Conservation (phyloP, 2,329 filamentous ascomycete species). For the Ophiocordyceps camponoti-saundersi region DNA sequence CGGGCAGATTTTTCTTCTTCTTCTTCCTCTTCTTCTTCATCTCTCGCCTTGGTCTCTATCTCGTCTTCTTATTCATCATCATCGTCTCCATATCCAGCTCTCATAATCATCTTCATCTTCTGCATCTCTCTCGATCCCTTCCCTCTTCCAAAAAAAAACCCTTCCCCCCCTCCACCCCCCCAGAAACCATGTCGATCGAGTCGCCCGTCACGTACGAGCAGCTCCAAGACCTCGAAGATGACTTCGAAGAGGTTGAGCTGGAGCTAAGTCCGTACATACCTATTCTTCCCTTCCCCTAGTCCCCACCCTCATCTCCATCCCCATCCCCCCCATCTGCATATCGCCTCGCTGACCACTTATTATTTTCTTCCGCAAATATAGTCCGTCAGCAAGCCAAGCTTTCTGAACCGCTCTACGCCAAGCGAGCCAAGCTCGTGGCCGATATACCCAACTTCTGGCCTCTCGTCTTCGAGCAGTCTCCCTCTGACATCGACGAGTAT, state of each 20-base stretch:
- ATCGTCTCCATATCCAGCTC: no score
- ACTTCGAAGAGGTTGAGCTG: conserved; percentile 70
- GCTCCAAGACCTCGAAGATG: conserved; percentile 61
- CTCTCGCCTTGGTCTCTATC: neutral
- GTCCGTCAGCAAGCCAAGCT: conserved; percentile 58
- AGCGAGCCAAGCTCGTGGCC: conserved; percentile 52
- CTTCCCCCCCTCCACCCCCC: neutral
- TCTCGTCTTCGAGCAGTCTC: conserved; percentile 78
- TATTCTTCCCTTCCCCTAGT: neutral
- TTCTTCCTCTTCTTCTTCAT: neutral
- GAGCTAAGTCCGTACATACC: conserved; percentile 52
- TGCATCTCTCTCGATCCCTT: neutral
- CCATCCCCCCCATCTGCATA: neutral
- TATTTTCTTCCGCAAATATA: conserved; percentile 14
- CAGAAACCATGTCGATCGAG: conserved; percentile 16
- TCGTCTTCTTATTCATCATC: neutral
- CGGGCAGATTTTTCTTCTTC: neutral
- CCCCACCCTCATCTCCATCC: neutral
- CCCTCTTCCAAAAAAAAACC: neutral
- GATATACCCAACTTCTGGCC: conserved; percentile 85
- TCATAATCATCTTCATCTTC: neutral
- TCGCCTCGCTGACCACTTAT: neutral
- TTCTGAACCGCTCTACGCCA: conserved; percentile 54
- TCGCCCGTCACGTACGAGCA: conserved; percentile 51
- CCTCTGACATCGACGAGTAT: conserved; percentile 72